Conservation (phyloP, 2,329 filamentous ascomycete species). For the Cytospora mali region DNA sequence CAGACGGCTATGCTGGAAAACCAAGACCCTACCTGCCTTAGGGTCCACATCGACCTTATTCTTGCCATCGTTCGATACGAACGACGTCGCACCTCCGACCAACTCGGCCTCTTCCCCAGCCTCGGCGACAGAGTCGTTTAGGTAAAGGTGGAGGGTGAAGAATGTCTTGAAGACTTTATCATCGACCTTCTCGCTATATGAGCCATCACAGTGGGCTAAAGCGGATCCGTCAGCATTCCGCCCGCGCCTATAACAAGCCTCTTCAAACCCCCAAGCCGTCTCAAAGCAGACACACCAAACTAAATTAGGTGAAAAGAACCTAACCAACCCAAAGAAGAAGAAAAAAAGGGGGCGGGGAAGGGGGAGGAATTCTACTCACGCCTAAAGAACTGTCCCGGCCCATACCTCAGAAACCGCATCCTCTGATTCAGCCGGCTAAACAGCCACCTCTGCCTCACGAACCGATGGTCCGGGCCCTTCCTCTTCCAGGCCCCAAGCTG, state of each 20-base stretch:
- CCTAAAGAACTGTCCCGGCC: constrained; percentile 71
- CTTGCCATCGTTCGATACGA: constrained; percentile 48
- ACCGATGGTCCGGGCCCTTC: constrained; percentile 19
- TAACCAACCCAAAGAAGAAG: no score
- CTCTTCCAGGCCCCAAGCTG: constrained; percentile 37
- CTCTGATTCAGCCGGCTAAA: constrained; percentile 67
- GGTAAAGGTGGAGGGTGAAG: constrained; percentile 60
- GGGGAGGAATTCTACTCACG: constrained; percentile 39
- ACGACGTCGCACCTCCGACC: constrained; percentile 58
- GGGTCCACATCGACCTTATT: constrained; percentile 56
- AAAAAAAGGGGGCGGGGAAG: no score
- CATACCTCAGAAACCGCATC: constrained; percentile 76
- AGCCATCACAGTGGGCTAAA: constrained; percentile 67
- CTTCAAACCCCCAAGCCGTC: no score
- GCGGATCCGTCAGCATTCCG: constrained; percentile 8
- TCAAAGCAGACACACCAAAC: no score
- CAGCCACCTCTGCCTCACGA: constrained; percentile 40
- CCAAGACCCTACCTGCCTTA: constrained; percentile 58
- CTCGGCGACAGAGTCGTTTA: constrained; percentile 52
- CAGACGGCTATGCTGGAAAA: constrained; percentile 59
- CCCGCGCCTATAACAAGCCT: neutral
- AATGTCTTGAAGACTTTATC: constrained; percentile 47
- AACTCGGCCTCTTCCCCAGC: constrained; percentile 41
- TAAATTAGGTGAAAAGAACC: no score
- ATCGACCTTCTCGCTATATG: constrained; percentile 58